Evolutionary conservation across 176 grass and related monocot species (phyloP).

Genomic region (Saccharum spontaneum): DNA sequence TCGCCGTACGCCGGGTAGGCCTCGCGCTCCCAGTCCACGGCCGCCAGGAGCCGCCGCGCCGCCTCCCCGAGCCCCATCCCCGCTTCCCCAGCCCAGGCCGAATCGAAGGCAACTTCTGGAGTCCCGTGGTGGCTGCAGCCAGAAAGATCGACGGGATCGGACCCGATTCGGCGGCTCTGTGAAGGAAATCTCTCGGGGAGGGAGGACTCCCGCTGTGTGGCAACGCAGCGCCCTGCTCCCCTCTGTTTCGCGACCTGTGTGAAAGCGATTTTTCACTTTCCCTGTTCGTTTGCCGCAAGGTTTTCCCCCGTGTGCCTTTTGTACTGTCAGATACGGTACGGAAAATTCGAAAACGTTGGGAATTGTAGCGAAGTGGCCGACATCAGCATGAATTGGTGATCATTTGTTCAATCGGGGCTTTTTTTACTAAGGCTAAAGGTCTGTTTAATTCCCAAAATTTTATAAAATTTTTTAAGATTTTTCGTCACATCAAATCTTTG

Average conservation of each 20-base stretch:
- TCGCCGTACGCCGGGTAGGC: conserved; percentile 68
- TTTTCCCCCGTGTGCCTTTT: not conserved
- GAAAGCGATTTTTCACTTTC: not conserved
- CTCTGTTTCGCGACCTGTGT: not conserved
- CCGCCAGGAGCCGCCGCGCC: conserved; percentile 13
- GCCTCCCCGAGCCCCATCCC: conserved; percentile 27
- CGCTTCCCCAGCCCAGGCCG: not conserved
- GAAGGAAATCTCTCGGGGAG: not conserved
- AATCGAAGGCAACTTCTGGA: not conserved
- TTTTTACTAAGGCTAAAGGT: too few species aligned
- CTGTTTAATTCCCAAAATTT: too few species aligned
- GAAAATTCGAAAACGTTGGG: not conserved
- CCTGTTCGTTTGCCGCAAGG: not conserved
- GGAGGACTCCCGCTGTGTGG: not conserved
- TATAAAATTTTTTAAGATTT: too few species aligned
- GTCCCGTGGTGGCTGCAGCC: not conserved
- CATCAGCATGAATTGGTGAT: not conserved
- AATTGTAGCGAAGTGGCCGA: conserved; percentile 14
- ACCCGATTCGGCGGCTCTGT: conserved; percentile 9
- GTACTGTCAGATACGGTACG: conserved; percentile 19
- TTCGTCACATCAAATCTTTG: too few species aligned
- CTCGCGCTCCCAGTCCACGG: conserved; percentile 63
- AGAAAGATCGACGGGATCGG: not conserved
- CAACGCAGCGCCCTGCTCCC: not conserved
- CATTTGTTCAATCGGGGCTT: not conserved